Conservation (phyloP, 2,329 filamentous ascomycete species). For the Scedosporium boydii region DNA sequence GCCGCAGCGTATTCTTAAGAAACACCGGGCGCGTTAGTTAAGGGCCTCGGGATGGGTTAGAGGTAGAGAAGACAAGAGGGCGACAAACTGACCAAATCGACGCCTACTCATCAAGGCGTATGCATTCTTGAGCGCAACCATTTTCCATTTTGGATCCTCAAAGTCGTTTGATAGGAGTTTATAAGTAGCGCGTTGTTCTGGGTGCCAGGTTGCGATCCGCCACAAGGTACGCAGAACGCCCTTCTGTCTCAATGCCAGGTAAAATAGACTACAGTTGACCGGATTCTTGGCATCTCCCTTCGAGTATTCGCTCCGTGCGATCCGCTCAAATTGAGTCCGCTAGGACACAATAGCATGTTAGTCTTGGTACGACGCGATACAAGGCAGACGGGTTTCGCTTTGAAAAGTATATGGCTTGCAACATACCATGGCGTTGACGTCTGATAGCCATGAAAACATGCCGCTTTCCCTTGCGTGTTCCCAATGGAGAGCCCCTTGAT, state of each 20-base stretch:
- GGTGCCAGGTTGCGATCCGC: conserved; percentile 87
- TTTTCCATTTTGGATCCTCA: conserved; percentile 75
- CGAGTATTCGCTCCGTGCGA: conserved; percentile 89
- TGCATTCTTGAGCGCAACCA: conserved; percentile 86
- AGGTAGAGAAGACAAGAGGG: background rate
- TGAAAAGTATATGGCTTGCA: background rate
- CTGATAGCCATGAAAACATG: conserved; percentile 89
- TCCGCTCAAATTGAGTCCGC: conserved; percentile 74
- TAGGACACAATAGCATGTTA: conserved; percentile 21
- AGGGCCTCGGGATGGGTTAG: too few species aligned
- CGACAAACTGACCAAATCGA: conserved; percentile 56
- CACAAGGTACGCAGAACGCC: conserved; percentile 81
- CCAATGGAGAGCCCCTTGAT: conserved; percentile 74
- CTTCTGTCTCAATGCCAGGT: conserved; percentile 86
- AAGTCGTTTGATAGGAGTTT: conserved; percentile 87
- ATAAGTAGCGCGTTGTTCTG: conserved; percentile 73
- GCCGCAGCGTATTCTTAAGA: conserved; percentile 77
- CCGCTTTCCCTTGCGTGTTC: conserved; percentile 76
- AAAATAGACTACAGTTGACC: conserved; percentile 82
- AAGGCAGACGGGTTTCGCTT: too few species aligned
- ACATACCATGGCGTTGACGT: conserved; percentile 64
- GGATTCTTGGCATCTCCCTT: conserved; percentile 82
- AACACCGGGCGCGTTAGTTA: background rate
- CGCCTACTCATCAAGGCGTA: conserved; percentile 89
- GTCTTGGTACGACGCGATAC: conserved; percentile 15